Evolutionary conservation across 495 filamentous ascomycete genomes (phyloP), one percentile per base, ranked within the genome.

Genomic region (Staphylotrichum longicolle): DNA sequence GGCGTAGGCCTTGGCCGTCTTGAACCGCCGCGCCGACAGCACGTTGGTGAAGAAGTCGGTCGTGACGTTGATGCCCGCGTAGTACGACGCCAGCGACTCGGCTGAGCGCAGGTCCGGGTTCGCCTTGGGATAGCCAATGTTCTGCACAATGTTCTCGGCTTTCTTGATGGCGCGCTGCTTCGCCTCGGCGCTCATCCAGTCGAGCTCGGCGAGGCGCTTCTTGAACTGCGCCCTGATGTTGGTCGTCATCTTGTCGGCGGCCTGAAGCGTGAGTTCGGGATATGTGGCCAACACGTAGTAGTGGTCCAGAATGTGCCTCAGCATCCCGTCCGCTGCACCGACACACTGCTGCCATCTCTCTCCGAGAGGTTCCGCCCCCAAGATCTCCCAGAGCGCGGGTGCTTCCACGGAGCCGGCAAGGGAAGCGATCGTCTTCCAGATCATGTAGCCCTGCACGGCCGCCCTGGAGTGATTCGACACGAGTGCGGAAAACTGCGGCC

Each of bases 201-300:
- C 70, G 7, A 86, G 79, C 20, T 72, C 35, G 10, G 79, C 74
- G n/a, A 91, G 69, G 8, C 86, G 81, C 32, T 73, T 44, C 48
- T 81, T 76, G 30, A 91, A 70, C 46, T 82, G 86, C 61, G 78
- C 76, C 67, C 86, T 88, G 71, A 91, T 88, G 61, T 88, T 84
- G n/a, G 81, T 77, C 8, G 90, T 79, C 54, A 91, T 85, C 58
- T 84, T 79, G 61, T 90, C 84, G n/a, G 86, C 86, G 40, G 88
- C 83, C 10, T 80, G 70, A 63, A 88, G 86, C 0, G 85, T 85
- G 27, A 79, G 79, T 45, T 85, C 79, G 0, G 86, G 82, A 63
- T 89, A 90, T 3, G 86, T 78, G 55, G 84, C 81, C 46, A 88
- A 75, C n/a, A 89, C 76, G 67, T 85, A 91, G 67, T 89, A 88